phyloP scores from a whole-genome alignment of 306 rosid species.

The Trifolium dubium region DNA sequence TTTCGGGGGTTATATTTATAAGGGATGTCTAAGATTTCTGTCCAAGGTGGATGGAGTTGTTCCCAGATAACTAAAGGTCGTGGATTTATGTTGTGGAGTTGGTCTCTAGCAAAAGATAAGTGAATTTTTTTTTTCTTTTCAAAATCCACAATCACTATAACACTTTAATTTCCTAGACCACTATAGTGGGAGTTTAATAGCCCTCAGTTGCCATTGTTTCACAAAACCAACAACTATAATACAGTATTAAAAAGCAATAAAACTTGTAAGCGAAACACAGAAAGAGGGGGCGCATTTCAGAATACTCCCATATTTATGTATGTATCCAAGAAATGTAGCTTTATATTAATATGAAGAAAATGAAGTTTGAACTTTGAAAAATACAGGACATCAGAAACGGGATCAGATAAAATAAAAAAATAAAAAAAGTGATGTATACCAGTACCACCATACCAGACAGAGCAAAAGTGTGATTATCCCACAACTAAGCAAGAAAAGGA shows the following conservation, averaged over 20 bases:
- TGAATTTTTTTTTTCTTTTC: too few relatives aligned
- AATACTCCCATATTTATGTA: not conserved
- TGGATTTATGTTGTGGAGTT: not conserved
- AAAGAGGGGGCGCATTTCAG: not conserved
- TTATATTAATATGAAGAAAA: not conserved
- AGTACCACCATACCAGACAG: not conserved
- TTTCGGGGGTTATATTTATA: not conserved
- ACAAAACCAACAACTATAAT: not conserved
- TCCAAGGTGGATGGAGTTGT: not conserved
- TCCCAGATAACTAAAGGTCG: not conserved
- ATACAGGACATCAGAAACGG: constrained; percentile 1
- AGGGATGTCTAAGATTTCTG: not conserved
- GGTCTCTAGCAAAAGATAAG: not conserved
- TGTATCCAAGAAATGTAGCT: constrained; percentile 3
- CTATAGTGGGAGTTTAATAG: not conserved
- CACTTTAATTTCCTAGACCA: not conserved
- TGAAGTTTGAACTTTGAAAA: constrained; percentile 15
- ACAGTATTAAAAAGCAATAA: not conserved
- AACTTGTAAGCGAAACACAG: too few relatives aligned
- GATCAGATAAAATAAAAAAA: too few relatives aligned
- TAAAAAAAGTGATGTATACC: not conserved
- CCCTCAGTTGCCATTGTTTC: not conserved
- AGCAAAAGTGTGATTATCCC: not conserved
- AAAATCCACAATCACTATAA: not conserved
- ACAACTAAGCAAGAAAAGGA: constrained; percentile 3